phyloP scores from a whole-genome alignment of 2,329 filamentous ascomycete genomes.

The Alternaria dauci region DNA sequence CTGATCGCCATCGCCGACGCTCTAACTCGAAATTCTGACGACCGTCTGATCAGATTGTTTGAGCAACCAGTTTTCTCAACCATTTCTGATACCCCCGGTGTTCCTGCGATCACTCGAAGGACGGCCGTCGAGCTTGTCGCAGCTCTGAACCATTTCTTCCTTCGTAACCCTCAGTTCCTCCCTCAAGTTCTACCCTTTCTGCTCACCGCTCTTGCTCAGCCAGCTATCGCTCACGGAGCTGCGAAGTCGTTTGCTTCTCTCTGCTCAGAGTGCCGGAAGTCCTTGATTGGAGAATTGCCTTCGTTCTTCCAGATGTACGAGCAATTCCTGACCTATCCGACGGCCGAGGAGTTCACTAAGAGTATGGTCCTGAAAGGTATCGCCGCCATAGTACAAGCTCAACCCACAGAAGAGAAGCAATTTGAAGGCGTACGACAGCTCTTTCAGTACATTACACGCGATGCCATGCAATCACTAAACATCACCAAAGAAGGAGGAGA shows the following conservation, averaged over 20 bases:
- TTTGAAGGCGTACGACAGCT: constrained; percentile 65
- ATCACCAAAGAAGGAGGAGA: constrained; percentile 46
- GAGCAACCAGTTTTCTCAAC: constrained; percentile 65
- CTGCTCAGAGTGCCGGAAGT: constrained; percentile 76
- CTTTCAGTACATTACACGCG: constrained; percentile 67
- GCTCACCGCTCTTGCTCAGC: constrained; percentile 72
- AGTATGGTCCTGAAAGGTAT: constrained; percentile 79
- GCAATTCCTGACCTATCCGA: constrained; percentile 66
- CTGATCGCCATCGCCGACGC: constrained; percentile 73
- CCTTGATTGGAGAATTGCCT: constrained; percentile 71
- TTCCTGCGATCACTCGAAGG: constrained; percentile 71
- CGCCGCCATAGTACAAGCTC: constrained; percentile 76
- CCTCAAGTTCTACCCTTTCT: constrained; percentile 77
- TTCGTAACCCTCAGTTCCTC: constrained; percentile 71
- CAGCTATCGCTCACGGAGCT: constrained; percentile 70
- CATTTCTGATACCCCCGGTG: constrained; percentile 55
- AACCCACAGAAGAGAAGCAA: constrained; percentile 66
- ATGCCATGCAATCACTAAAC: constrained; percentile 58
- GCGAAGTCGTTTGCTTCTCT: constrained; percentile 78
- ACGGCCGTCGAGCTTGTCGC: constrained; percentile 76
- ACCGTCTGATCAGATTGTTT: constrained; percentile 69
- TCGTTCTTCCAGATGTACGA: constrained; percentile 77
- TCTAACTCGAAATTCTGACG: constrained; percentile 66
- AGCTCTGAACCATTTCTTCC: constrained; percentile 78
- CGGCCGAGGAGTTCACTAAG: constrained; percentile 73